These are phyloP conservation scores for Irpex sp. DNA, from an alignment of 1,284 basidiomycete genomes.

Conservation along the genomic window DNA sequence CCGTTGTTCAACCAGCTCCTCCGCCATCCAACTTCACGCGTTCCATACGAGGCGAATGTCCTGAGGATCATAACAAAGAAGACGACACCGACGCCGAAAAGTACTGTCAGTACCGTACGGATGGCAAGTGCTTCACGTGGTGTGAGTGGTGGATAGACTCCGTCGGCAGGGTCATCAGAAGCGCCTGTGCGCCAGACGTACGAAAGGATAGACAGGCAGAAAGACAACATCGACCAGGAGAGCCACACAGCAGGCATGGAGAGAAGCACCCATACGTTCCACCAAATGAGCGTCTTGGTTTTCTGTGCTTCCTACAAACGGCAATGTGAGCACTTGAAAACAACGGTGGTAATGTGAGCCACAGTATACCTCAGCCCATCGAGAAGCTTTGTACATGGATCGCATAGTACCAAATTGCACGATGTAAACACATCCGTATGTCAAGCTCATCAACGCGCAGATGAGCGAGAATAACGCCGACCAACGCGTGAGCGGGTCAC, in stretches of 20 bases:
- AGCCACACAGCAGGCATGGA: conserved; percentile 73
- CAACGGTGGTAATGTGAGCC: neutral
- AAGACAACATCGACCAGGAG: conserved; percentile 71
- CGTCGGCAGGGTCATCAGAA: conserved; percentile 32
- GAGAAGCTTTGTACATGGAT: conserved; percentile 67
- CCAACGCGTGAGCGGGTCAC: conserved; percentile 62
- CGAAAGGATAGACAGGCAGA: conserved; percentile 60
- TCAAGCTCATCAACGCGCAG: conserved; percentile 67
- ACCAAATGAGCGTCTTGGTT: conserved; percentile 58
- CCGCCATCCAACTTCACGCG: conserved; percentile 10
- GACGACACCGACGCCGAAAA: conserved; percentile 55
- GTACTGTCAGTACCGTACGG: conserved; percentile 48
- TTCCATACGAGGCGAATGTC: conserved; percentile 52
- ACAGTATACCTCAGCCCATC: conserved; percentile 63
- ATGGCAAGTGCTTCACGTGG: conserved; percentile 39
- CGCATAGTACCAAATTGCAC: conserved; percentile 75
- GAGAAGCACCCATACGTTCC: conserved; percentile 79
- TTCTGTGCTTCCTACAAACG: conserved; percentile 57
- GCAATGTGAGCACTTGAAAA: conserved; percentile 1
- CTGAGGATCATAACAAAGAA: conserved; percentile 58
- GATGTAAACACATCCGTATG: conserved; percentile 73
- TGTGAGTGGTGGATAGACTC: conserved; percentile 25
- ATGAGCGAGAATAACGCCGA: conserved; percentile 61
- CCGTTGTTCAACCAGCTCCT: conserved; percentile 10
- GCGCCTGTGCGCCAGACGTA: conserved; percentile 71